phyloP scores from a whole-genome alignment of 139 green algal genomes.

The Trebouxia sp. region DNA sequence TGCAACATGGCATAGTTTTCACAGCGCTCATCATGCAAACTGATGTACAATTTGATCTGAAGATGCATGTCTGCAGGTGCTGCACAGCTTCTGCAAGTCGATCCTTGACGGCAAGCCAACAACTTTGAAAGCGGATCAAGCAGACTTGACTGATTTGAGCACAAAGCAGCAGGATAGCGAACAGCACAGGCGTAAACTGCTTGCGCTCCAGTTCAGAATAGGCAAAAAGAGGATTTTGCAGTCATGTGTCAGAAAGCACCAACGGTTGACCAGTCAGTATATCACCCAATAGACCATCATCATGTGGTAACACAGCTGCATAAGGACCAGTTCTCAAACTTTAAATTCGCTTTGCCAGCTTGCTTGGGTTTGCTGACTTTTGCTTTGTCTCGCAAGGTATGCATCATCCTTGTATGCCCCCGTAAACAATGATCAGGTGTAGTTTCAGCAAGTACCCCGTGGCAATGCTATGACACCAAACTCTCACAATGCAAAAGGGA shows the following conservation, averaged over 20 bases:
- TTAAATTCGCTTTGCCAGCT: too few relatives aligned
- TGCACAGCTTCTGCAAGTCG: background rate
- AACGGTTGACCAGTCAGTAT: background rate
- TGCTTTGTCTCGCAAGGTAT: too few relatives aligned
- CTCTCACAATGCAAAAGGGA: too few relatives aligned
- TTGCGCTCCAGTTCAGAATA: background rate
- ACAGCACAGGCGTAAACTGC: background rate
- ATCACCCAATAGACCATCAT: background rate
- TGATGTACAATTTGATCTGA: background rate
- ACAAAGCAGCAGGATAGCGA: background rate
- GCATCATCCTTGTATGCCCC: too few relatives aligned
- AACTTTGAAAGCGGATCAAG: background rate
- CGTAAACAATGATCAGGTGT: too few relatives aligned
- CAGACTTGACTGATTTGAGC: background rate
- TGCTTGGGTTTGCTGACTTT: too few relatives aligned
- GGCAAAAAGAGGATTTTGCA: constrained; percentile 10
- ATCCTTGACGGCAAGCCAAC: constrained; percentile 4
- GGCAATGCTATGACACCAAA: too few relatives aligned
- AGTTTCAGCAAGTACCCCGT: too few relatives aligned
- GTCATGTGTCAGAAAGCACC: constrained; percentile 8
- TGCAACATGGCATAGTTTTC: background rate
- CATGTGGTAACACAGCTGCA: background rate
- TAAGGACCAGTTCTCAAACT: too few relatives aligned
- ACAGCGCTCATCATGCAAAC: background rate
- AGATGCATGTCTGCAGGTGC: background rate